Percentiles rank a stretch among this genome's conserved stretches.
These are phyloP conservation scores for Massarina eburnea DNA, from an alignment of 2,329 filamentous ascomycete genomes.

Conservation along the genomic window DNA sequence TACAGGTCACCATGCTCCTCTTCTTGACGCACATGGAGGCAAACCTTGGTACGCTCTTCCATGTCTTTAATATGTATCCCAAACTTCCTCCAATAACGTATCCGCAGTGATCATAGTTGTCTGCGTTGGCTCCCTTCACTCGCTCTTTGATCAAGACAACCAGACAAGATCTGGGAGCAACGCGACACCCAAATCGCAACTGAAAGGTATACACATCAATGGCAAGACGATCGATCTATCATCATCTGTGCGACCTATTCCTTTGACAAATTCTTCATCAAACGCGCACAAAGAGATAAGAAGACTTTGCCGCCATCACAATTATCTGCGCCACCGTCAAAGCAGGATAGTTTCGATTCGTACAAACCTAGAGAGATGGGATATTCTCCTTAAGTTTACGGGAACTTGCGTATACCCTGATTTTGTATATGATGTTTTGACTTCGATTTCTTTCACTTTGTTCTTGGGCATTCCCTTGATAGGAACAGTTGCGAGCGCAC, in stretches of 20 bases:
- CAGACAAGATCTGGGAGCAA: not conserved
- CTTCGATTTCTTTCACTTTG: no score
- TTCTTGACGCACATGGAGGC: slow-evolving; percentile 8
- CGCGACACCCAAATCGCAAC: not conserved
- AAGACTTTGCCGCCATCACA: slow-evolving; percentile 1
- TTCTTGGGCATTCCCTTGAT: no score
- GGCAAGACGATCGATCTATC: not conserved
- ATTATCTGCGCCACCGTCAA: not conserved
- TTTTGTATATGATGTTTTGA: not conserved
- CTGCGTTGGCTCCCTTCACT: slow-evolving; percentile 6
- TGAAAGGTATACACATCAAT: not conserved
- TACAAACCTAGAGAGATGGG: not conserved
- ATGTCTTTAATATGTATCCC: not conserved
- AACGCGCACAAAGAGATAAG: not conserved
- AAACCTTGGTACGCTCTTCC: slow-evolving; percentile 4
- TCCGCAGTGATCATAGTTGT: slow-evolving; percentile 7
- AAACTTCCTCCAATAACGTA: not conserved
- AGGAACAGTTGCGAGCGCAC: no score
- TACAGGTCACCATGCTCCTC: slow-evolving; percentile 4
- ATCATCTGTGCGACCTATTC: not conserved
- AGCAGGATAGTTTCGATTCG: not conserved
- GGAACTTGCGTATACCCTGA: not conserved
- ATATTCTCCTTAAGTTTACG: not conserved
- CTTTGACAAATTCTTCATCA: not conserved
- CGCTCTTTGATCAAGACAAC: slow-evolving; percentile 7